Evolutionary conservation across 2,329 filamentous ascomycete genomes (phyloP), one percentile per base, ranked within the genome.

Genomic region (Fusarium solani-melongenae): DNA sequence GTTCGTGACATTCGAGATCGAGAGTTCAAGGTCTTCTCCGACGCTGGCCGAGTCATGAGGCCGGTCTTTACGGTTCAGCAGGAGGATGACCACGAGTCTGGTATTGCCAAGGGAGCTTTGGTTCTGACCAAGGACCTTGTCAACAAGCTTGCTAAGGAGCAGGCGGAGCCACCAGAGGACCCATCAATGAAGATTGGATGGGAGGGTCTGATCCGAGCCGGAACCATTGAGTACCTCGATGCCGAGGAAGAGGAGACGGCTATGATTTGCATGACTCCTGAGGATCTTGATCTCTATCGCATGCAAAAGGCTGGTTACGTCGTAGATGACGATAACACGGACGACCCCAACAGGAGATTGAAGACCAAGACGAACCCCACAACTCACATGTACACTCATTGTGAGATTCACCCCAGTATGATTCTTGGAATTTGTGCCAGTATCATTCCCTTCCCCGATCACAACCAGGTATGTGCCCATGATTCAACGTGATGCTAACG

Each of bases 341-440:
- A 81, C 10, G 93, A 97, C 77, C 90, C 93, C 53, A 96, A 98
- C 79, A 92, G 92, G 81, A 92, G 96, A 78, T 90, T 99, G 76
- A 96, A 96, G 83, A 95, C 95, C 1, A 92, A 92, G 79, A 91
- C 96, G 46, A 98, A 97, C 79, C 92, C 93, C 24, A 93, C 92
- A 6, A 95, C 96, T 17, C 94, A 97, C 83, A 94, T 93, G 79
- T 98, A 96, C 88, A 99, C 96, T 0, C 97, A 99, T 83, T 99
- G 97, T 83, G 96, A 99, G 85, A 98, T 99, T 82, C 97, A 99
- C 79, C 97, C 96, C 22, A 98, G 95, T 84, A 99, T 99, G 96
- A 96, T 99, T 82, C 86, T 99, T 64, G 96, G 96, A 81, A 97
- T 99, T 73, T 99, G 97, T 81, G 96, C 96, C 78, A 98, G 95